Evolutionary conservation across 805 yeast species (phyloP).

Genomic region (Starmerella geochares): DNA sequence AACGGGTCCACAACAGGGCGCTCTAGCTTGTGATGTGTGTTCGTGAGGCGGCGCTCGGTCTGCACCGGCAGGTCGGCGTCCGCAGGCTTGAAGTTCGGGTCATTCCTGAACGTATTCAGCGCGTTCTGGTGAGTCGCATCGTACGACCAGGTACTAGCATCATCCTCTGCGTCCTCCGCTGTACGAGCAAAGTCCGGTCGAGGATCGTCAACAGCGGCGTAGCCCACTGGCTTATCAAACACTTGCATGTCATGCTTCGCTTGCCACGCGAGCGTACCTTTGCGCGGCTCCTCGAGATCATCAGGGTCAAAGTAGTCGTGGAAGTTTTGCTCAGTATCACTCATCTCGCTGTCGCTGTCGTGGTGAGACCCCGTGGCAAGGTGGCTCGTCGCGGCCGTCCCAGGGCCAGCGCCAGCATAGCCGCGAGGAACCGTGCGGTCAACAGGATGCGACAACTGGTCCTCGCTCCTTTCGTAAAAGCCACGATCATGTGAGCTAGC

Average conservation of each 20-base stretch:
- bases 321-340: conserved; percentile 17
- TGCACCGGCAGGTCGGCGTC: conserved; percentile 14
- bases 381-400: not conserved
- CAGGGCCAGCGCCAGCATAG: not conserved
- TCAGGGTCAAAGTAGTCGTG: not conserved
- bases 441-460: not conserved
- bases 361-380: not conserved
- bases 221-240: conserved; percentile 12
- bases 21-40: conserved; percentile 16
- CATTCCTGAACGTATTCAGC: conserved; percentile 7
- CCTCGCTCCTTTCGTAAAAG: not conserved
- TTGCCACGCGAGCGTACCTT: conserved; percentile 22
- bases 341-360: conserved; percentile 19
- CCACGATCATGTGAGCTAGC: not conserved
- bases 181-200: not conserved
- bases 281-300: not conserved
- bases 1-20: conserved; percentile 3
- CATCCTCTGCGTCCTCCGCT: conserved; percentile 22
- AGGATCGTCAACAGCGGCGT: conserved; percentile 8
- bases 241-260: conserved; percentile 23
- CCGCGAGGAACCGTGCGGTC: not conserved
- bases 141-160: conserved; percentile 25
- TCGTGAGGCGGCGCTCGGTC: conserved; percentile 15
- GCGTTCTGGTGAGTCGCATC: conserved; percentile 12
- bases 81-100: conserved; percentile 9